Conservation (phyloP, 352 stramenopile species). For the Phytophthora foliorum region DNA sequence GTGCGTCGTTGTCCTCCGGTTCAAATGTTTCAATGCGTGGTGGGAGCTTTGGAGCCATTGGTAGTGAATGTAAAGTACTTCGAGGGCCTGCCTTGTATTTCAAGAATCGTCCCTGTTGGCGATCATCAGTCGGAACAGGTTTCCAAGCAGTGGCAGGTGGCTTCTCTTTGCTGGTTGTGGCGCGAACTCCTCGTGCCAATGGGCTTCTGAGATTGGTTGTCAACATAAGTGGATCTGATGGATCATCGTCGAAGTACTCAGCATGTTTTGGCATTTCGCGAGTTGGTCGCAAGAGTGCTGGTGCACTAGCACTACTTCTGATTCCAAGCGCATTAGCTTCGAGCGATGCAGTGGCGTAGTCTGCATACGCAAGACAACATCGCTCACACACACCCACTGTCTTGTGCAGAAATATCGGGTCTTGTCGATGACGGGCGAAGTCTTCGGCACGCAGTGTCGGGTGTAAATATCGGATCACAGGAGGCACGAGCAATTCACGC, state of each 20-base stretch:
- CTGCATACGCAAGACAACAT: conserved; percentile 95
- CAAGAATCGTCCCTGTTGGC: conserved; percentile 1
- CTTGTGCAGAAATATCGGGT: conserved; percentile 97
- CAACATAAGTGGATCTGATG: conserved; percentile 45
- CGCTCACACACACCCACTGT: conserved; percentile 91
- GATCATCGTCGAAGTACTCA: conserved; percentile 41
- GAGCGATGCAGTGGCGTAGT: conserved; percentile 82
- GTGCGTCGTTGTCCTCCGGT: conserved; percentile 43
- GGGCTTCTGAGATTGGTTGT: conserved; percentile 14
- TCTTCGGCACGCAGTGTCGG: conserved; percentile 85
- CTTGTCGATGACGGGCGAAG: conserved; percentile 90
- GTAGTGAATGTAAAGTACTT: conserved; percentile 46
- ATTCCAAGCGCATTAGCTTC: conserved; percentile 73
- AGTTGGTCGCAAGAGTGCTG: conserved; percentile 72
- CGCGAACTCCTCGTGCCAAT: conserved; percentile 3
- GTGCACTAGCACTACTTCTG: conserved; percentile 49
- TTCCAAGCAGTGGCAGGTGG: conserved; percentile 69
- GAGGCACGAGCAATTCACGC: conserved; percentile 87
- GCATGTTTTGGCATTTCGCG: conserved; percentile 63
- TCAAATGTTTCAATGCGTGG: conserved; percentile 71
- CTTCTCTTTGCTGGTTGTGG: conserved; percentile 36
- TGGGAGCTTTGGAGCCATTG: conserved; percentile 60
- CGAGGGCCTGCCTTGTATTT: conserved; percentile 32
- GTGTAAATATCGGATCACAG: conserved; percentile 93
- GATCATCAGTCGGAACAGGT: conserved; percentile 47